Evolutionary conservation across 208 protist species (phyloP), one percentile per base, ranked within the genome.

Genomic region (Perkinsela sp.): DNA sequence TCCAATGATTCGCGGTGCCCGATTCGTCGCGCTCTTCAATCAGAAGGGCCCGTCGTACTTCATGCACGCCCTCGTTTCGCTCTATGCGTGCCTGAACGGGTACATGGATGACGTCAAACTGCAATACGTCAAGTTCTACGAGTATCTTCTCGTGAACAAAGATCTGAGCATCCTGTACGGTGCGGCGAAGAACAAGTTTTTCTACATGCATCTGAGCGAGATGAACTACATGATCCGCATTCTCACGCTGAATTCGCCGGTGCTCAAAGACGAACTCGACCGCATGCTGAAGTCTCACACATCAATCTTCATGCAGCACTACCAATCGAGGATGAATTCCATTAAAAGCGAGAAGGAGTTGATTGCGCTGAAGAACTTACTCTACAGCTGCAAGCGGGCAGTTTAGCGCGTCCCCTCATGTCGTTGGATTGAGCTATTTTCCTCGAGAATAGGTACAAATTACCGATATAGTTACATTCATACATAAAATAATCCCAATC

Each of bases 261-360:
- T 85, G 30, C 73, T 89, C 48, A 76, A 84, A 70, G 78, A 73
- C 30, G 84, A 89, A 71, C 75, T 85, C 40, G 80, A 88, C 71
- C 76, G 80, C 68, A 86, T 88, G 80, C 75, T 88, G 68, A 83
- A 85, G 73, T 80, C 82, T 70, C 83, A 88, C 79, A 88, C 83
- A 48, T 77, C 79, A 30, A 69, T 88, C 70, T 88, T 88, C 70
- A 72, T 88, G 69, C 79, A 85, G 74, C 79, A 86, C 75, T 86
- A 86, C 76, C 83, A 88, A 74, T 83, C 83, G n/a, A 83, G 83
- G 73, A 88, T 88, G 83, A 88, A 88, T 74, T 74, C 74, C 65
- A 83, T 89, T 71, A 89, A 86, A 78, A 84, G 69, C 70, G 83
- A 89, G 75, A 87, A 89, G 76, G 81, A 89, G 71, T 70, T 87